These are phyloP conservation scores for Medicago ruthenica DNA, from an alignment of 306 rosid genomes.

Conservation along the genomic window DNA sequence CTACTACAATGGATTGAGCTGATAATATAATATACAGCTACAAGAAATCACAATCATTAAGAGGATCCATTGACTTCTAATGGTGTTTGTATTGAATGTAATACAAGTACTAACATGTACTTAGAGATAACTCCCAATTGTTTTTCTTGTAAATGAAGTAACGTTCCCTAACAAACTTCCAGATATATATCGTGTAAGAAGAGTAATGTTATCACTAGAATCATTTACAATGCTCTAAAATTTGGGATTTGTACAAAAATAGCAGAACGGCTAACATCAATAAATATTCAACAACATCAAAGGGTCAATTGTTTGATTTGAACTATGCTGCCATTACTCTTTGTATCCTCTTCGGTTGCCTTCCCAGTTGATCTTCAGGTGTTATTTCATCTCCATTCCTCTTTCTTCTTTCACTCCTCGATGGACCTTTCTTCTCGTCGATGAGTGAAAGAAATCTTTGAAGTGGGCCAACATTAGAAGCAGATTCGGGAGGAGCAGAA, in stretches of 20 bases:
- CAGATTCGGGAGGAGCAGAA: constrained; percentile 47
- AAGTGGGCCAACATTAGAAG: constrained; percentile 41
- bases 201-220: neutral
- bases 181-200: neutral
- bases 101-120: neutral
- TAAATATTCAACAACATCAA: constrained; percentile 22
- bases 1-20: too few species aligned
- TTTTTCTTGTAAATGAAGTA: constrained; percentile 9
- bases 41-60: too few species aligned
- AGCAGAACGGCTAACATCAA: constrained; percentile 35
- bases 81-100: constrained; percentile 10
- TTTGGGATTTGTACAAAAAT: constrained; percentile 36
- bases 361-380: constrained; percentile 42
- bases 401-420: constrained; percentile 56
- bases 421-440: constrained; percentile 68
- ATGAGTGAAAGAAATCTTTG: constrained; percentile 69
- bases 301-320: constrained; percentile 28
- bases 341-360: constrained; percentile 50
- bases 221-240: constrained; percentile 34
- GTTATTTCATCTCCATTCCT: constrained; percentile 62
- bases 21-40: too few species aligned
- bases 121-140: constrained; percentile 9
- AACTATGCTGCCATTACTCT: constrained; percentile 21
- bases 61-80: neutral
- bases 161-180: neutral